phyloP scores from a whole-genome alignment of 495 filamentous ascomycete genomes.

The Tuber microsphaerosporum region DNA sequence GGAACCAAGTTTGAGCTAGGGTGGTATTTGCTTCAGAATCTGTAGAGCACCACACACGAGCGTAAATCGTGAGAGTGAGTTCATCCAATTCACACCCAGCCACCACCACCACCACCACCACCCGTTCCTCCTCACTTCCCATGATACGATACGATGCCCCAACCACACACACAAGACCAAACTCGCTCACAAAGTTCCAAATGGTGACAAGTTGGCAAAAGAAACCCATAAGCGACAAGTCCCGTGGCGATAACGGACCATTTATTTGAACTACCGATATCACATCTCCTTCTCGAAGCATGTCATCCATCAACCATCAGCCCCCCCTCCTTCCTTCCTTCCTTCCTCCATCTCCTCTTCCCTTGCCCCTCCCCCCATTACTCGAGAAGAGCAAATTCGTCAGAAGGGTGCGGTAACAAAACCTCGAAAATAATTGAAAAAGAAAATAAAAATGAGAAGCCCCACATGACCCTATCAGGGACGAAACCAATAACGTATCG shows the following conservation, averaged over 20 bases:
- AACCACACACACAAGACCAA: background rate
- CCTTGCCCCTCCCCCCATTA: background rate
- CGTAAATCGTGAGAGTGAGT: background rate
- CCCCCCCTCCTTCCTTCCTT: background rate
- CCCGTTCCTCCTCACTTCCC: background rate
- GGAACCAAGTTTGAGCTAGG: background rate
- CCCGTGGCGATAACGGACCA: background rate
- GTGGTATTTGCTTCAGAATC: background rate
- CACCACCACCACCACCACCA: background rate
- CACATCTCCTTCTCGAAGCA: constrained; percentile 6
- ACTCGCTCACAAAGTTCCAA: background rate
- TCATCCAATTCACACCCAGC: background rate
- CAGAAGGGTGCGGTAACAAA: background rate
- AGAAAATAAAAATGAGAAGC: background rate
- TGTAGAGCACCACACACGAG: background rate
- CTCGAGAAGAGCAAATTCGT: background rate
- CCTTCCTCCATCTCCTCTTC: background rate
- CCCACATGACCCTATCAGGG: constrained; percentile 3
- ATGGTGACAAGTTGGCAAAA: background rate
- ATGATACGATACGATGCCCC: background rate
- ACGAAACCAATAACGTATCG: background rate
- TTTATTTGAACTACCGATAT: constrained; percentile 5
- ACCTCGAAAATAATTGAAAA: background rate
- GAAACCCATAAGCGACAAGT: background rate
- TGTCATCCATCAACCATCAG: background rate